Percentiles rank a stretch among this genome's conserved stretches.
Evolutionary conservation across 352 stramenopile species (phyloP).

Genomic region (Phytopythium chamaehyphon): DNA sequence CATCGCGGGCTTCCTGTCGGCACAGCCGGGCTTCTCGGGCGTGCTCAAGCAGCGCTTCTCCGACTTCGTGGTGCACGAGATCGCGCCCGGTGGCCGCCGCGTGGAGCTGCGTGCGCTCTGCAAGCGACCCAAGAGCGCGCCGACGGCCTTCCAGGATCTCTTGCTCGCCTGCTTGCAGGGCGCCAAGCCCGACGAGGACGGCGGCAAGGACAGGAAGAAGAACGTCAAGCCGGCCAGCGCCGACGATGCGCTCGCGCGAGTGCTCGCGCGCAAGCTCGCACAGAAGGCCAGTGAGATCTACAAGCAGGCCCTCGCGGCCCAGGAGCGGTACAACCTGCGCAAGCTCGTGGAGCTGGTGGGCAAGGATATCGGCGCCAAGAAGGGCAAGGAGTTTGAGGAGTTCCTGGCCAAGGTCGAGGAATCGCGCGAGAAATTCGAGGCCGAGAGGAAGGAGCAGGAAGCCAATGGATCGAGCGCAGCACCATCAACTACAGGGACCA

Average conservation of each 20-base stretch:
- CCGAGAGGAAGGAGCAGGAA: slow-evolving; percentile 10
- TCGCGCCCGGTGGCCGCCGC: slow-evolving; percentile 20
- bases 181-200: slow-evolving; percentile 5
- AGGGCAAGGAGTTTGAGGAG: slow-evolving; percentile 68
- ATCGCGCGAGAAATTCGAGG: slow-evolving; percentile 23
- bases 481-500: neutral
- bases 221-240: neutral
- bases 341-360: slow-evolving; percentile 51
- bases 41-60: slow-evolving; percentile 81
- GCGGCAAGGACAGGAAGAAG: neutral
- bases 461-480: slow-evolving; percentile 1
- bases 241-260: slow-evolving; percentile 12
- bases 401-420: slow-evolving; percentile 60
- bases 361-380: slow-evolving; percentile 53
- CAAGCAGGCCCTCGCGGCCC: slow-evolving; percentile 21
- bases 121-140: slow-evolving; percentile 32
- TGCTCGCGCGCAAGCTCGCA: slow-evolving; percentile 24
- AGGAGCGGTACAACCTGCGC: slow-evolving; percentile 42
- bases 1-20: slow-evolving; percentile 46
- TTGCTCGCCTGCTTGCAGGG: slow-evolving; percentile 22
- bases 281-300: slow-evolving; percentile 8
- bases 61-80: slow-evolving; percentile 84
- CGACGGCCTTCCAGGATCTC: slow-evolving; percentile 30
- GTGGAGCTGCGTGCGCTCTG: slow-evolving; percentile 33
- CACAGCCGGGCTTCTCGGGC: slow-evolving; percentile 44